phyloP scores from a whole-genome alignment of 2,329 filamentous ascomycete genomes.

The Hypoxylon sp. region DNA sequence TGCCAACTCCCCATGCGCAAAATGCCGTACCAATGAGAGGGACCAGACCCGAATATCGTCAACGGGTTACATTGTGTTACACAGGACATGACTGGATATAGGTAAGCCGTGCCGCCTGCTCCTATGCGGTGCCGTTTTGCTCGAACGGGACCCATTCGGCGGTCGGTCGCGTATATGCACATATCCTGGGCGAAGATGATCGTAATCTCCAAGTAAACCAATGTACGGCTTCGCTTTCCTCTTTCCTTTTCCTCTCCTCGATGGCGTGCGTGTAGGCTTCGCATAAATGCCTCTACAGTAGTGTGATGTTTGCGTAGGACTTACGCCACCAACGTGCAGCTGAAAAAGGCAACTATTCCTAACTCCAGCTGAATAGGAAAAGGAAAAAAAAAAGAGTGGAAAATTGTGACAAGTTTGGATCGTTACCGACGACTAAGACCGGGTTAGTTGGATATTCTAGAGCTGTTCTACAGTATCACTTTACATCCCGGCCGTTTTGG shows the following conservation, averaged over 20 bases:
- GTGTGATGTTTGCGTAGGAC: too few relatives aligned
- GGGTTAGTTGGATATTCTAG: conserved; percentile 8
- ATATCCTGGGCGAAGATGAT: conserved; percentile 5
- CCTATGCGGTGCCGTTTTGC: conserved; percentile 15
- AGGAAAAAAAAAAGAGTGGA: background rate
- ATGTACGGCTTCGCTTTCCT: too few relatives aligned
- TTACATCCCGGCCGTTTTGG: conserved; percentile 3
- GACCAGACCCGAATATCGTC: background rate
- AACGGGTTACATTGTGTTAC: conserved; percentile 28
- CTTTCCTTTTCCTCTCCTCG: too few relatives aligned
- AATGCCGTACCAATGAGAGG: conserved; percentile 27
- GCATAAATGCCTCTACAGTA: conserved; percentile 7
- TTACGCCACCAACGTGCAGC: conserved; percentile 17
- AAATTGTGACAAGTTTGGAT: conserved; percentile 6
- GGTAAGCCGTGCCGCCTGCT: conserved; percentile 9
- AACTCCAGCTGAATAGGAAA: background rate
- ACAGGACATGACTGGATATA: conserved; percentile 12
- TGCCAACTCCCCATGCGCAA: conserved; percentile 10
- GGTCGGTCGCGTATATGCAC: conserved; percentile 20
- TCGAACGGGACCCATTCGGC: conserved; percentile 19
- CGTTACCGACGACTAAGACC: conserved; percentile 7
- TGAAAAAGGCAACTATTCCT: too few relatives aligned
- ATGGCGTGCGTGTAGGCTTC: background rate
- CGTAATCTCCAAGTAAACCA: background rate
- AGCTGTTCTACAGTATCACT: background rate